These are phyloP conservation scores for Russula sp. DNA, from an alignment of 768 basidiomycete genomes.

Conservation along the genomic window DNA sequence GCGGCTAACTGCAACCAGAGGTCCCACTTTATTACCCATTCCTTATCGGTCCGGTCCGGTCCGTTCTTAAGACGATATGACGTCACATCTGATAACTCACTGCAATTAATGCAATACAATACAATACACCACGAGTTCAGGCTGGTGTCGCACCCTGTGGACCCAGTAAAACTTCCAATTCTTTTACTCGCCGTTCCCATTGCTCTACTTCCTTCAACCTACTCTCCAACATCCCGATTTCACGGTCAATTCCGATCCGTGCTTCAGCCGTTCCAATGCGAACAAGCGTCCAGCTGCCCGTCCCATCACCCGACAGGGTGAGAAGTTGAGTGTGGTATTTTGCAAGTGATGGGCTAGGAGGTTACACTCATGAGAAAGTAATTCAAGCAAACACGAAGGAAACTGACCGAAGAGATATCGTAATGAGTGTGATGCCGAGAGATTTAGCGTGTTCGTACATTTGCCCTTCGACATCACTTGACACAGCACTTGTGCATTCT, in stretches of 20 bases:
- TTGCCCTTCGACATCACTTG: conserved; percentile 90
- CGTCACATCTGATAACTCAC: not conserved
- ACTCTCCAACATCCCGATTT: conserved; percentile 64
- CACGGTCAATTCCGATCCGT: conserved; percentile 68
- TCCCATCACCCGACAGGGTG: conserved; percentile 69
- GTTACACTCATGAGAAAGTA: conserved; percentile 2
- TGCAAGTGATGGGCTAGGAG: conserved; percentile 69
- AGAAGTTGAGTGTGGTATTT: conserved; percentile 90
- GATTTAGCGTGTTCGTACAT: conserved; percentile 95
- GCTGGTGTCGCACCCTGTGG: conserved; percentile 8
- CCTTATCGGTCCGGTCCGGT: not conserved
- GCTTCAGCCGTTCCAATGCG: conserved; percentile 72
- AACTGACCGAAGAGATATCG: conserved; percentile 78
- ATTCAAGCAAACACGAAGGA: not conserved
- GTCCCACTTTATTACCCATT: no score
- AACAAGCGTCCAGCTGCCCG: conserved; percentile 67
- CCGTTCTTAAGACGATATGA: not conserved
- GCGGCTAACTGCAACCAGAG: not conserved
- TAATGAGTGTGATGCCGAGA: conserved; percentile 87
- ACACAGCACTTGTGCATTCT: conserved; percentile 96
- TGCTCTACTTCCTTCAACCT: conserved; percentile 65
- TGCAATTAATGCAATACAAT: not conserved
- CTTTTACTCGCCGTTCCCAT: conserved; percentile 70
- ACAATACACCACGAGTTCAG: not conserved
- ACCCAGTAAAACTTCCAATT: conserved; percentile 55